These are phyloP conservation scores for Mastigamoeba balamuthi DNA, from an alignment of 78 protist genomes.

Conservation along the genomic window DNA sequence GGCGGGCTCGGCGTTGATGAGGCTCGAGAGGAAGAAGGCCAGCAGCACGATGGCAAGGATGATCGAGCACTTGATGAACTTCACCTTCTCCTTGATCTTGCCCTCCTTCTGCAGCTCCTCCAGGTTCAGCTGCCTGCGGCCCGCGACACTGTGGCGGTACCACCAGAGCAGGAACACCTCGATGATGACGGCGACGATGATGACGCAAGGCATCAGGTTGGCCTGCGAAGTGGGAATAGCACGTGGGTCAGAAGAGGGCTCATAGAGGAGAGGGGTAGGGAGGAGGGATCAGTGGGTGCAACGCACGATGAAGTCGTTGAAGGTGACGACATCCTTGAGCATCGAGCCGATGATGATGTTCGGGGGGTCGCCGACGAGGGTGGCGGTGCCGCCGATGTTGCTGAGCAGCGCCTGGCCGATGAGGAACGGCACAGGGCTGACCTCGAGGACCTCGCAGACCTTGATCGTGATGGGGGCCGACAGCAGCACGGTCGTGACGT, in stretches of 20 bases:
- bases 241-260: too few relatives aligned
- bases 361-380: constrained; percentile 71
- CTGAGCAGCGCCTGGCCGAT: constrained; percentile 25
- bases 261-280: too few relatives aligned
- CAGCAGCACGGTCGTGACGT: constrained; percentile 58
- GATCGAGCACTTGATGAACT: not conserved
- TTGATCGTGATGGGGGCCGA: constrained; percentile 35
- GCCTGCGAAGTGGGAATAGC: too few relatives aligned
- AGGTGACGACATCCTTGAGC: too few relatives aligned
- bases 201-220: too few relatives aligned
- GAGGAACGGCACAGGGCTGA: constrained; percentile 32
- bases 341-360: constrained; percentile 61
- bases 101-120: not conserved
- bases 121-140: not conserved
- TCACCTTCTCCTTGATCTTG: not conserved
- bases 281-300: too few relatives aligned
- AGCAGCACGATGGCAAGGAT: constrained; percentile 6
- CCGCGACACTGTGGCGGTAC: too few relatives aligned
- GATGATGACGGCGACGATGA: too few relatives aligned
- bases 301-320: too few relatives aligned
- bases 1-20: constrained; percentile 12
- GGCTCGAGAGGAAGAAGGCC: constrained; percentile 28
- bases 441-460: constrained; percentile 7
- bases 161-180: too few relatives aligned
- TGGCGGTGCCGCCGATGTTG: constrained; percentile 68